Evolutionary conservation across 805 yeast genomes (phyloP).

Genomic region (Candida berthetii): DNA sequence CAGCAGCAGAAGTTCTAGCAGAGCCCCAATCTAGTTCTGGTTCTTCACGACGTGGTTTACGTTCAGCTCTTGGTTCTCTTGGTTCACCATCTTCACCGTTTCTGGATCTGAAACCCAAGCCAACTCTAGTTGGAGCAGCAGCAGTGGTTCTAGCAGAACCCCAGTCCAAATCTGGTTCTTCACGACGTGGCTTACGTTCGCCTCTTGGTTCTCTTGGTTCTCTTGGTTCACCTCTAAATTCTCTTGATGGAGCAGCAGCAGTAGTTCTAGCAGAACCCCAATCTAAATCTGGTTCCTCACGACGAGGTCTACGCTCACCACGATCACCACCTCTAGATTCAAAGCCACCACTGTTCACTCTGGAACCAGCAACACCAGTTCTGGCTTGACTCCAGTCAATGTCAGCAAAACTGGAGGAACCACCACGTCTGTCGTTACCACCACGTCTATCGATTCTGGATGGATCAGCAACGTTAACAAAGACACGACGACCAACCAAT

Average conservation of each 20-base stretch:
- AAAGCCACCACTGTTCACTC: conserved; percentile 23
- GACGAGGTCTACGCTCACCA: conserved; percentile 28
- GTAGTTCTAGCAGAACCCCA: conserved; percentile 40
- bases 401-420: conserved; percentile 35
- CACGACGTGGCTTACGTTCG: conserved; percentile 35
- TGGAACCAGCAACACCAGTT: conserved; percentile 22
- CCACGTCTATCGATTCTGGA: conserved; percentile 31
- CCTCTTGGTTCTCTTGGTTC: conserved; percentile 17
- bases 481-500: conserved; percentile 64
- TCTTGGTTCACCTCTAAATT: conserved; percentile 11
- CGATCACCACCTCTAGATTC: conserved; percentile 22
- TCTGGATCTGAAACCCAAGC: background rate
- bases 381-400: conserved; percentile 47
- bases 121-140: conserved; percentile 26
- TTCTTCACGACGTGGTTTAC: conserved; percentile 34
- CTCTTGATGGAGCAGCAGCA: conserved; percentile 22
- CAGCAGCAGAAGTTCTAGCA: conserved; percentile 21
- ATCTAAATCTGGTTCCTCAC: conserved; percentile 50
- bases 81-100: conserved; percentile 24
- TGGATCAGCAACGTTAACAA: conserved; percentile 79
- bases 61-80: conserved; percentile 25
- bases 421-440: conserved; percentile 24
- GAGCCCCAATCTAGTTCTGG: conserved; percentile 42
- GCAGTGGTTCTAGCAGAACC: conserved; percentile 22
- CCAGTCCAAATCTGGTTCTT: conserved; percentile 44